These are phyloP conservation scores for Microdochium bolleyi DNA, from an alignment of 2,329 filamentous ascomycete species.

Conservation along the genomic window DNA sequence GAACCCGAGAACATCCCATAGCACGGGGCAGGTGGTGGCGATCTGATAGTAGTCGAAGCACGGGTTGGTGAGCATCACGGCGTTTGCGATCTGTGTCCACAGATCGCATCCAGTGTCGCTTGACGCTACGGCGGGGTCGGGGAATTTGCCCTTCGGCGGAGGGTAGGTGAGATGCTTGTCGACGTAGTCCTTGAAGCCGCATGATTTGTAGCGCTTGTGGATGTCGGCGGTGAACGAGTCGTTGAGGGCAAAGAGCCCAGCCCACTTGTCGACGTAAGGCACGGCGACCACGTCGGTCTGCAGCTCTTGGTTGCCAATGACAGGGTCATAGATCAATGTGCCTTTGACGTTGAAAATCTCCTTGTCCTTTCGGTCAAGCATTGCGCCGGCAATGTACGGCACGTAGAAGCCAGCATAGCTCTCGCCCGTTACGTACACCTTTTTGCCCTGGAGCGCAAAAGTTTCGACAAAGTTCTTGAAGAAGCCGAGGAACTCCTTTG, in stretches of 20 bases:
- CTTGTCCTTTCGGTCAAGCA: conserved; percentile 59
- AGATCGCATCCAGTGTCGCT: conserved; percentile 25
- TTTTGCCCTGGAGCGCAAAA: conserved; percentile 58
- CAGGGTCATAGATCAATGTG: conserved; percentile 67
- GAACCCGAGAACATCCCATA: conserved; percentile 63
- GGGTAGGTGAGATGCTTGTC: conserved; percentile 61
- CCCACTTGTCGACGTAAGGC: conserved; percentile 53
- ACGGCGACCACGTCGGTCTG: conserved; percentile 40
- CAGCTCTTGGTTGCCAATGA: conserved; percentile 42
- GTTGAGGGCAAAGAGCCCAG: conserved; percentile 55
- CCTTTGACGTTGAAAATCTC: conserved; percentile 61
- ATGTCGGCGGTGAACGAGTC: conserved; percentile 45
- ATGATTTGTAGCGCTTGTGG: conserved; percentile 41
- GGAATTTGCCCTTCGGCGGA: conserved; percentile 51
- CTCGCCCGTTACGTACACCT: conserved; percentile 68
- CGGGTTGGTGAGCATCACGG: conserved; percentile 53
- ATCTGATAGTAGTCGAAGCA: conserved; percentile 77
- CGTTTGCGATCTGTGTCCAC: conserved; percentile 49
- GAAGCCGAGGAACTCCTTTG: conserved; percentile 48
- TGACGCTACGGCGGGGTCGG: conserved; percentile 32
- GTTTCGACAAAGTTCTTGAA: conserved; percentile 65
- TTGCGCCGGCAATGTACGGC: conserved; percentile 65
- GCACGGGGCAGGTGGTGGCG: conserved; percentile 60
- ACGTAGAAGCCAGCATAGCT: conserved; percentile 62
- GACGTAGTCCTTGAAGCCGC: conserved; percentile 55